Evolutionary conservation across 2,329 filamentous ascomycete species (phyloP), one percentile per base, ranked within the genome.

Genomic region (Claviceps purpurea): DNA sequence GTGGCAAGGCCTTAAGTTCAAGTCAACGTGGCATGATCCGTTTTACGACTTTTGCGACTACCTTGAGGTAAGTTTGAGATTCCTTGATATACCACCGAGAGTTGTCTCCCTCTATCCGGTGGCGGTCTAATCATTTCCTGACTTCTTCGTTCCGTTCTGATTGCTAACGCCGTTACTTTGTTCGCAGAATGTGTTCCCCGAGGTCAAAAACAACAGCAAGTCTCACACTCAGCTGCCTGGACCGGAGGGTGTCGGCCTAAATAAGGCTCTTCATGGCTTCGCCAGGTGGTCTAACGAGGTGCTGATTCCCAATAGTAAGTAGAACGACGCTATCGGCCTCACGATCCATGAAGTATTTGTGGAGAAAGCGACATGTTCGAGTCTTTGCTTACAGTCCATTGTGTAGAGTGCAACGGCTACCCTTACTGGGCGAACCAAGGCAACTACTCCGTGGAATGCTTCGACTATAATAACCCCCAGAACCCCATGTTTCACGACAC

Each of bases 241-340:
- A 1, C 37, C 54, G 13, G 62, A 68, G 1, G 77, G 76, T 6
- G 75, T 81, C 18, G 77, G 76, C 20, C 64, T 77, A 1, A 59
- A 70, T 14, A 73, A 73, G 51, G 77, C 78, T 1, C 65, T 82
- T 3, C 60, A 67, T 20, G 78, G 76, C 47, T 81, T 76, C 52
- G 75, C 77, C n/a, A 68, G 65, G n/a, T 82, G 74, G 73, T 72
- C 71, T 59, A 77, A 68, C 42, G 61, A 65, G 3, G 55, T 30
- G 8, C 26, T 30, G 26, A 30, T 30, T 30, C 26, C 26, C 10
- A 30, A 30, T 30, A 30, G 26, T 52, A 30, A 43, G 50, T 44
- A 14, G 18, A 22, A 3, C 5, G 13, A 43, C 5, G 4, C 41
- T 3, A 30, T 4, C 3, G 30, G 8, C 41, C 18, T 13, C 5